Percentiles rank a stretch among this genome's conserved stretches.
These are phyloP conservation scores for Oryza meridionalis DNA, from an alignment of 176 grass and related monocot species.

Conservation along the genomic window DNA sequence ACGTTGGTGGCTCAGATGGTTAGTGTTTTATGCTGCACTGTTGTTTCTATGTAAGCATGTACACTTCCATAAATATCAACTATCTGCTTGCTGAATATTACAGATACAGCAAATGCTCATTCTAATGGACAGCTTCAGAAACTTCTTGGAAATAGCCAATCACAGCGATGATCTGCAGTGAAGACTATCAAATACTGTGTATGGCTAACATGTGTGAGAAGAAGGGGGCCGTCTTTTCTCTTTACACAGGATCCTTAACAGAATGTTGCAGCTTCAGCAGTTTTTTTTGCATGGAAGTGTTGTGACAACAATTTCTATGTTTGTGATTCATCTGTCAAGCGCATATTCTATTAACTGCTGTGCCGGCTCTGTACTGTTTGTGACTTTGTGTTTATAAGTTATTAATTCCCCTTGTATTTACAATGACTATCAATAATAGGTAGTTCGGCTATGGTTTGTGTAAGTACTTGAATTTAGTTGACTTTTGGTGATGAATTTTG, in stretches of 20 bases:
- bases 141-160: constrained; percentile 65
- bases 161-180: constrained; percentile 28
- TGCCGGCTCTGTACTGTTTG: not conserved
- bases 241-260: constrained; percentile 4
- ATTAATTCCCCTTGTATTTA: not conserved
- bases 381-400: not conserved
- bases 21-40: constrained; percentile 34
- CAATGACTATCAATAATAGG: not conserved
- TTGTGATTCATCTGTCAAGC: constrained; percentile 17
- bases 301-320: constrained; percentile 25
- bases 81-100: not conserved
- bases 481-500: not conserved
- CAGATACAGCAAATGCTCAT: constrained; percentile 62
- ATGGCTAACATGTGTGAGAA: not conserved
- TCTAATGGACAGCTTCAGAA: constrained; percentile 68
- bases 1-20: constrained; percentile 93
- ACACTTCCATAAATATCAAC: constrained; percentile 14
- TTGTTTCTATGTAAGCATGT: not conserved
- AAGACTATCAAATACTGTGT: constrained; percentile 17
- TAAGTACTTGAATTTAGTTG: not conserved
- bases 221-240: not conserved
- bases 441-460: not conserved
- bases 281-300: constrained; percentile 9
- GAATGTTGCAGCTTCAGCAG: constrained; percentile 1
- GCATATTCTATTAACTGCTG: not conserved